phyloP scores from a whole-genome alignment of 441 rosid species.

The Cnidoscolus chayamansa region DNA sequence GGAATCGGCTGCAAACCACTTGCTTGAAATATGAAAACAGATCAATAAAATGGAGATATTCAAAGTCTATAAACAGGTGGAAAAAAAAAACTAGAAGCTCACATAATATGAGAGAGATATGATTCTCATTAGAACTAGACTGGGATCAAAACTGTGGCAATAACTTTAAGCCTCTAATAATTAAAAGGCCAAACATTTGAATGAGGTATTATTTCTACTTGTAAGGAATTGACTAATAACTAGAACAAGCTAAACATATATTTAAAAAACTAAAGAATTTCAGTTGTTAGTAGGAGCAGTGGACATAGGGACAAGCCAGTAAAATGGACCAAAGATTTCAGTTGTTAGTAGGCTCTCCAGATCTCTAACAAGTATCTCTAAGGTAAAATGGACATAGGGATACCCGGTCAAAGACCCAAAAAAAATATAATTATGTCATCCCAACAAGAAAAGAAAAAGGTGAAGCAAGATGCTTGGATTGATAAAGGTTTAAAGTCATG shows the following conservation, averaged over 20 bases:
- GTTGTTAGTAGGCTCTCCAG: background rate
- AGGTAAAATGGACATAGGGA: no score
- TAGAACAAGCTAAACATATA: background rate
- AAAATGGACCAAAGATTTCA: background rate
- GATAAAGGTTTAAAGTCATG: background rate
- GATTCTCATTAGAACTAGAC: background rate
- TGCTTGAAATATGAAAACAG: constrained; percentile 1
- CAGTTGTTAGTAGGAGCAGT: background rate
- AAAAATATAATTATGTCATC: background rate
- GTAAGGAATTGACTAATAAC: background rate
- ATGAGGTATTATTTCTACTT: background rate
- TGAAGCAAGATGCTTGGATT: background rate
- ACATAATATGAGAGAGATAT: background rate
- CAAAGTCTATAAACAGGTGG: background rate
- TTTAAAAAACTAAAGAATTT: background rate
- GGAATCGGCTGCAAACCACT: background rate
- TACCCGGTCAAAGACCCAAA: no score
- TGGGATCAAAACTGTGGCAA: background rate
- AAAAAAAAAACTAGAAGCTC: background rate
- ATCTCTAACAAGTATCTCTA: no score
- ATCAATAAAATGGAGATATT: background rate
- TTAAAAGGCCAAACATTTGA: background rate
- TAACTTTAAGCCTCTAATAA: constrained; percentile 1
- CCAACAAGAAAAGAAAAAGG: background rate
- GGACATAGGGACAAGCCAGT: background rate